Evolutionary conservation across 2,329 filamentous ascomycete genomes (phyloP).

Genomic region (Metarhizium rileyi): DNA sequence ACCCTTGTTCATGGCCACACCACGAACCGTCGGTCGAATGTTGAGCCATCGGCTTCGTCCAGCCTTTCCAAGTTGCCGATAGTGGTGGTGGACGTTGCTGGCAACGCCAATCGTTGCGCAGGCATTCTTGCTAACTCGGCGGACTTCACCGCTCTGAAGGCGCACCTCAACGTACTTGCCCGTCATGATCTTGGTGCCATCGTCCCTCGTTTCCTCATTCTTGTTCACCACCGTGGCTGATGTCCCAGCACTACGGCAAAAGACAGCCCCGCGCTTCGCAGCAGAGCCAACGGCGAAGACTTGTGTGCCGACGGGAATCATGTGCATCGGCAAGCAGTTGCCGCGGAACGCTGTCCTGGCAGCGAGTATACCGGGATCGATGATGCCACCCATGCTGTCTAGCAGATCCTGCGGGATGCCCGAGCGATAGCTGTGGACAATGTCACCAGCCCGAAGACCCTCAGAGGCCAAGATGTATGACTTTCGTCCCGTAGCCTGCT

Average conservation of each 20-base stretch:
- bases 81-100: slow-evolving; percentile 88
- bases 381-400: slow-evolving; percentile 80
- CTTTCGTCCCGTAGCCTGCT: slow-evolving; percentile 62
- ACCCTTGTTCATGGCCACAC: slow-evolving; percentile 97
- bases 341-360: slow-evolving; percentile 89
- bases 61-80: slow-evolving; percentile 86
- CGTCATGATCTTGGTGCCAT: slow-evolving; percentile 51
- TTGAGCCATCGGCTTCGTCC: slow-evolving; percentile 89
- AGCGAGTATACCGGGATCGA: slow-evolving; percentile 93
- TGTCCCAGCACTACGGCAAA: slow-evolving; percentile 91
- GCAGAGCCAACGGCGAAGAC: slow-evolving; percentile 83
- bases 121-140: slow-evolving; percentile 81
- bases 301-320: slow-evolving; percentile 90
- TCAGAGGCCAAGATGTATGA: slow-evolving; percentile 95
- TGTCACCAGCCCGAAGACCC: slow-evolving; percentile 83
- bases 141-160: slow-evolving; percentile 85
- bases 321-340: slow-evolving; percentile 89
- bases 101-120: slow-evolving; percentile 91
- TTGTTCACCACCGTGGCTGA: slow-evolving; percentile 84
- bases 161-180: slow-evolving; percentile 75
- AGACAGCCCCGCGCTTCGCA: slow-evolving; percentile 66
- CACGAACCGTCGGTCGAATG: slow-evolving; percentile 89
- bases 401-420: slow-evolving; percentile 84
- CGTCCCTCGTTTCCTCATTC: slow-evolving; percentile 60
- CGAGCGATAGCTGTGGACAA: slow-evolving; percentile 81